Conservation (phyloP, 2,329 filamentous ascomycete species). For the Penicillium freii region DNA sequence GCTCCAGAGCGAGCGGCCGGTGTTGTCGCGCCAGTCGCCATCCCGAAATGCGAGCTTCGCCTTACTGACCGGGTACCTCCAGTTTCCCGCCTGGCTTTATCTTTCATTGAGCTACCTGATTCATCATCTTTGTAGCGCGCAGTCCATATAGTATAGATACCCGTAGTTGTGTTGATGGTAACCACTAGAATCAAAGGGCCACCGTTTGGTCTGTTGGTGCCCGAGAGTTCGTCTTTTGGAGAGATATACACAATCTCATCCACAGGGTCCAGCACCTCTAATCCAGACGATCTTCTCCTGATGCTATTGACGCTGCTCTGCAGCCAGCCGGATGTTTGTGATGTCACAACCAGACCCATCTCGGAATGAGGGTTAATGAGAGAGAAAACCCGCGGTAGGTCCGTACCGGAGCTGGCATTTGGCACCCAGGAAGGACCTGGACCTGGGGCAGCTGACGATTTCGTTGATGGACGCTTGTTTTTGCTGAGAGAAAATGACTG, state of each 20-base stretch:
- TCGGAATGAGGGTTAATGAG: conserved; percentile 84
- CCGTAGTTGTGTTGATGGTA: conserved; percentile 74
- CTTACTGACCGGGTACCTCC: conserved; percentile 67
- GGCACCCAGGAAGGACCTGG: conserved; percentile 56
- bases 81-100: conserved; percentile 50
- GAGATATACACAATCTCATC: conserved; percentile 87
- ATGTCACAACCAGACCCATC: conserved; percentile 74
- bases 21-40: conserved; percentile 69
- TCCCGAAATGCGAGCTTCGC: conserved; percentile 62
- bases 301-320: conserved; percentile 27
- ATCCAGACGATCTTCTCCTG: conserved; percentile 27
- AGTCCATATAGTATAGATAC: conserved; percentile 80
- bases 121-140: conserved; percentile 72
- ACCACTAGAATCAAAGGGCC: conserved; percentile 70
- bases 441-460: conserved; percentile 52
- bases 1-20: conserved; percentile 65
- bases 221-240: conserved; percentile 53
- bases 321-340: conserved; percentile 34
- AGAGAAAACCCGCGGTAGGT: conserved; percentile 67
- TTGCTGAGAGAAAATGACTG: conserved; percentile 34
- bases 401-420: conserved; percentile 56
- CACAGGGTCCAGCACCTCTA: conserved; percentile 66
- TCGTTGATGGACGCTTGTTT: conserved; percentile 48
- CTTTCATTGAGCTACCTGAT: conserved; percentile 45
- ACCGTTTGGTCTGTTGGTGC: conserved; percentile 39